These are phyloP conservation scores for Ceratocystis alfenasii DNA, from an alignment of 2,329 filamentous ascomycete genomes.

Conservation along the genomic window DNA sequence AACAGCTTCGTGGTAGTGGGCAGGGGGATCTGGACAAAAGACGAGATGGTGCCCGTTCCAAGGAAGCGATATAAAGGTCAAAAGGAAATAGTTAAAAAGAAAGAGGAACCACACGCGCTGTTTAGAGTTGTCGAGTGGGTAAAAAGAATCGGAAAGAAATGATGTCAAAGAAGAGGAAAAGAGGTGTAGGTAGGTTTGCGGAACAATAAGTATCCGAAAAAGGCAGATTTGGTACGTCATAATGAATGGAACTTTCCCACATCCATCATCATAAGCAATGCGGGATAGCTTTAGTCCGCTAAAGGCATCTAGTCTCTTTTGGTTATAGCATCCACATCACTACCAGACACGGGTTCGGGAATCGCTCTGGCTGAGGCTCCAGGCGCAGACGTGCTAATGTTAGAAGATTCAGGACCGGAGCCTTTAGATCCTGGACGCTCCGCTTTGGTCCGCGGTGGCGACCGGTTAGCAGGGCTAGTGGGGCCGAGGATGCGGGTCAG, in stretches of 20 bases:
- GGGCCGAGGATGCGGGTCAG: conserved; percentile 23
- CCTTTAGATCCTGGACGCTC: conserved; percentile 8
- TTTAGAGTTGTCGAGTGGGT: no score
- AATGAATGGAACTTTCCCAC: not conserved
- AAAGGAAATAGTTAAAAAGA: not conserved
- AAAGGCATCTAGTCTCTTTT: conserved; percentile 10
- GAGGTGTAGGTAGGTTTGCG: not conserved
- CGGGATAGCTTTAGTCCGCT: not conserved
- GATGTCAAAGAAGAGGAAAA: not conserved
- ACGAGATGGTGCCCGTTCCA: not conserved
- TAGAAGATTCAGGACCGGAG: not conserved
- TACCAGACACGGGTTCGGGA: conserved; percentile 1
- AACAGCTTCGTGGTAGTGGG: no score
- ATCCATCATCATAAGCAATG: not conserved
- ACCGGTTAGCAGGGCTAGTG: conserved; percentile 1
- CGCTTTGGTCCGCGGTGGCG: conserved; percentile 10
- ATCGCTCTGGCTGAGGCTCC: conserved; percentile 8
- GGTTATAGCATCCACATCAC: not conserved
- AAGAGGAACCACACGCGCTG: not conserved
- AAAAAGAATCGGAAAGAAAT: not conserved
- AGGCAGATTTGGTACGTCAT: no score
- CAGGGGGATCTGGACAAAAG: not conserved
- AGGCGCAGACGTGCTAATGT: conserved; percentile 1
- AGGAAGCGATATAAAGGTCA: not conserved
- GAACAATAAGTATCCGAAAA: no score